Evolutionary conservation across 768 basidiomycete genomes (phyloP).

Genomic region (Rhizopogon sp.): DNA sequence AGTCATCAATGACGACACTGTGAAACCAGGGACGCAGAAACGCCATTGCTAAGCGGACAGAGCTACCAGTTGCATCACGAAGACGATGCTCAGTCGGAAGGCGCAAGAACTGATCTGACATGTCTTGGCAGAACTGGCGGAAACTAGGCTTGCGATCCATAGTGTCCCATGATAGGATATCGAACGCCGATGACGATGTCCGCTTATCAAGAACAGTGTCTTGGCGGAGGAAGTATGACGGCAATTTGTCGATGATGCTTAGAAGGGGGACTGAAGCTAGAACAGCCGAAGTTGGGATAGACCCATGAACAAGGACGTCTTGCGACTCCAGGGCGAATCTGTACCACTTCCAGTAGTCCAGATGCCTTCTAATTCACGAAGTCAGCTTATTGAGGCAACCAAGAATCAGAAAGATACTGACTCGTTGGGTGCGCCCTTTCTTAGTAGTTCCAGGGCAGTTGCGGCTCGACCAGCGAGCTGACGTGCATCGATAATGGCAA

Average conservation of each 20-base stretch:
- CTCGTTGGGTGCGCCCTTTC: slow-evolving; percentile 49
- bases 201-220: slow-evolving; percentile 26
- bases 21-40: slow-evolving; percentile 73
- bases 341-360: slow-evolving; percentile 73
- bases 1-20: slow-evolving; percentile 35
- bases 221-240: slow-evolving; percentile 58
- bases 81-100: slow-evolving; percentile 51
- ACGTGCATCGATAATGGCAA: slow-evolving; percentile 71
- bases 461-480: slow-evolving; percentile 52
- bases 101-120: slow-evolving; percentile 57
- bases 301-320: slow-evolving; percentile 66
- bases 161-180: slow-evolving; percentile 50
- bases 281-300: slow-evolving; percentile 61
- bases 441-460: slow-evolving; percentile 61
- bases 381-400: background rate
- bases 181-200: slow-evolving; percentile 25
- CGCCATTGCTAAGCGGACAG: slow-evolving; percentile 61
- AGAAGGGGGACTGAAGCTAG: slow-evolving; percentile 67
- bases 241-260: slow-evolving; percentile 59
- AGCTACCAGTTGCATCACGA: slow-evolving; percentile 61
- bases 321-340: slow-evolving; percentile 73
- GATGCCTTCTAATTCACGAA: slow-evolving; percentile 40
- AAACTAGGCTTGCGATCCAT: slow-evolving; percentile 55
- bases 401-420: slow-evolving; percentile 28
- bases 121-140: slow-evolving; percentile 66